Evolutionary conservation across 306 rosid genomes (phyloP).

Genomic region (Begonia peltatifolia): DNA sequence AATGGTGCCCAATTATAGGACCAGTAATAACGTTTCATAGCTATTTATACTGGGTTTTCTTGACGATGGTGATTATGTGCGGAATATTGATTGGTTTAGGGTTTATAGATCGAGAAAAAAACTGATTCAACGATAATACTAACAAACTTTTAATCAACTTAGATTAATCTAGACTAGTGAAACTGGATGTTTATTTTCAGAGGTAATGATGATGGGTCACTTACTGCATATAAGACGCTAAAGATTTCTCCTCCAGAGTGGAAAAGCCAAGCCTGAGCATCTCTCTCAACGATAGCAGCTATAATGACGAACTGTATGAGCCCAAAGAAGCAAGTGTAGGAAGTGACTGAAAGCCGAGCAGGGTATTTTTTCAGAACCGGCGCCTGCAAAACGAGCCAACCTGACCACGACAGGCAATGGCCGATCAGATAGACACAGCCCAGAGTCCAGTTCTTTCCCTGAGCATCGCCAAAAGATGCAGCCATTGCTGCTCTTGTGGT

Average conservation of each 20-base stretch:
- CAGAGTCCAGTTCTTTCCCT: constrained; percentile 39
- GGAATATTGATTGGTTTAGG: too few relatives aligned
- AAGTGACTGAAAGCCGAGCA: constrained; percentile 20
- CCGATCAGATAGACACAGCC: constrained; percentile 52
- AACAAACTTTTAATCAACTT: too few relatives aligned
- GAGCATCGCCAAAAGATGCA: constrained; percentile 21
- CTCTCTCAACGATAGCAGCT: constrained; percentile 11
- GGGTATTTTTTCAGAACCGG: constrained; percentile 22
- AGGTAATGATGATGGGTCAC: constrained; percentile 13
- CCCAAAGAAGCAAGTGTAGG: constrained; percentile 23
- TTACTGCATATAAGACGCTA: constrained; percentile 37
- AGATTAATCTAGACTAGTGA: too few relatives aligned
- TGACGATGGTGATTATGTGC: too few relatives aligned
- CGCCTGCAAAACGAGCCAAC: constrained; percentile 29
- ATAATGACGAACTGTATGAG: constrained; percentile 15
- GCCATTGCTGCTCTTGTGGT: neutral
- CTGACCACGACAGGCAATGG: constrained; percentile 57
- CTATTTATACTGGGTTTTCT: too few relatives aligned
- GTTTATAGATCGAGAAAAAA: too few relatives aligned
- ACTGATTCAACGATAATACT: too few relatives aligned
- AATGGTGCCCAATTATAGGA: too few relatives aligned
- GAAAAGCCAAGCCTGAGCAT: constrained; percentile 15
- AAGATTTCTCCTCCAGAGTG: constrained; percentile 17
- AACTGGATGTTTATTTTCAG: too few relatives aligned
- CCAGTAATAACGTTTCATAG: too few relatives aligned